Percentiles rank a stretch among this genome's conserved stretches.
Evolutionary conservation across 805 yeast species (phyloP).

Genomic region (Monosporozyma aerobia): DNA sequence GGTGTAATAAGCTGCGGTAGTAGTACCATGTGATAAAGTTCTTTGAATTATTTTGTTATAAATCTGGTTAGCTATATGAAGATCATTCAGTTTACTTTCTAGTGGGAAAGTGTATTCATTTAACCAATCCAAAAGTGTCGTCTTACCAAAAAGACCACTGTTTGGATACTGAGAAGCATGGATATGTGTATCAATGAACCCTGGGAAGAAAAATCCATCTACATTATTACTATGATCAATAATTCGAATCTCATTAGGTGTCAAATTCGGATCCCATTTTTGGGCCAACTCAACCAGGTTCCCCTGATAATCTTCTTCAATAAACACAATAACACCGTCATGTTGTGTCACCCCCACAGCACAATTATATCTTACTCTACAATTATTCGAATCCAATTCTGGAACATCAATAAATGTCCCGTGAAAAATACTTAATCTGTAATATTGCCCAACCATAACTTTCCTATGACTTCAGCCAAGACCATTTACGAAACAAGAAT

Average conservation of each 20-base stretch:
- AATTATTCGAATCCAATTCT: slow-evolving; percentile 36
- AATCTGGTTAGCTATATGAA: slow-evolving; percentile 46
- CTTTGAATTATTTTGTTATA: slow-evolving; percentile 60
- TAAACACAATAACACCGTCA: slow-evolving; percentile 37
- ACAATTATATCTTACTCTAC: slow-evolving; percentile 42
- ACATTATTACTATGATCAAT: slow-evolving; percentile 17
- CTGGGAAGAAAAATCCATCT: slow-evolving; percentile 62
- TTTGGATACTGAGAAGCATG: slow-evolving; percentile 84
- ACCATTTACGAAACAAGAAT: slow-evolving; percentile 1
- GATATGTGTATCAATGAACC: slow-evolving; percentile 73
- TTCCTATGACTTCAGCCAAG: neutral
- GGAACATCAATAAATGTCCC: slow-evolving; percentile 78
- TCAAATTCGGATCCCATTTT: slow-evolving; percentile 11
- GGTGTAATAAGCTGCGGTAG: slow-evolving; percentile 86
- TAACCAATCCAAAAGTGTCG: slow-evolving; percentile 86
- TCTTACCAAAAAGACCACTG: slow-evolving; percentile 72
- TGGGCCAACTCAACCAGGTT: slow-evolving; percentile 26
- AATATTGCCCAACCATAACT: neutral
- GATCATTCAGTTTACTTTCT: slow-evolving; percentile 57
- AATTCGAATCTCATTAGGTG: slow-evolving; percentile 15
- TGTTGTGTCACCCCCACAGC: neutral
- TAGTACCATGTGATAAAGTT: slow-evolving; percentile 75
- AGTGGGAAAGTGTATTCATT: slow-evolving; percentile 80
- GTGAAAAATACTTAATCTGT: slow-evolving; percentile 29
- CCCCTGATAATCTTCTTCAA: slow-evolving; percentile 15